Percentiles rank a stretch among this genome's conserved stretches.
phyloP scores from a whole-genome alignment of 2,329 filamentous ascomycete species.

The Curvularia lunata region DNA sequence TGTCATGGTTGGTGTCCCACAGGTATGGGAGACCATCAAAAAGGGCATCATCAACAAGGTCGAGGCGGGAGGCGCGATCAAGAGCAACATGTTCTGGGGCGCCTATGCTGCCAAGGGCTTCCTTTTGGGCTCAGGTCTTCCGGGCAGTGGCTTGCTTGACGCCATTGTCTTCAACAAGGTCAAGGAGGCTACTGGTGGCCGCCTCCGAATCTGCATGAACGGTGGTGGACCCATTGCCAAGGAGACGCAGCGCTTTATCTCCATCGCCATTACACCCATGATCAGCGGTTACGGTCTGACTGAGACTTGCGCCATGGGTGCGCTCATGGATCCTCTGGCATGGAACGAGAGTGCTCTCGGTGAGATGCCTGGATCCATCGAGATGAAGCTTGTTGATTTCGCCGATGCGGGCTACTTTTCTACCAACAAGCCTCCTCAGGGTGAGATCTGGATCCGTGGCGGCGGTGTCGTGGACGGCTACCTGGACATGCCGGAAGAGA shows the following conservation, averaged over 20 bases:
- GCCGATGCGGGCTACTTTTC: constrained; percentile 85
- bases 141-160: constrained; percentile 75
- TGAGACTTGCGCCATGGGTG: constrained; percentile 85
- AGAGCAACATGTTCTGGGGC: constrained; percentile 79
- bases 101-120: constrained; percentile 67
- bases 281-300: constrained; percentile 92
- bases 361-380: constrained; percentile 75
- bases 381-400: constrained; percentile 91
- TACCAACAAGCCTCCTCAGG: constrained; percentile 78
- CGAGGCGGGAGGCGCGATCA: constrained; percentile 71
- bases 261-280: constrained; percentile 92
- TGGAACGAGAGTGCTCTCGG: constrained; percentile 82
- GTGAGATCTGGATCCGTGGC: constrained; percentile 90
- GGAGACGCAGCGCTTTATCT: constrained; percentile 88
- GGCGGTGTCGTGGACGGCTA: constrained; percentile 77
- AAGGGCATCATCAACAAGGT: constrained; percentile 89
- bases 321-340: constrained; percentile 81
- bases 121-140: constrained; percentile 65
- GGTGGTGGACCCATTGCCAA: constrained; percentile 89
- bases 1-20: constrained; percentile 90
- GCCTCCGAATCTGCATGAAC: constrained; percentile 88
- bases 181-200: constrained; percentile 85
- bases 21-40: constrained; percentile 96
- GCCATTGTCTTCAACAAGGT: constrained; percentile 89
- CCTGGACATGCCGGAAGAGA: constrained; percentile 86